Base-by-base conservation (phyloP, 306 rosid species). In the Oemleria cerasiformis region DNA sequence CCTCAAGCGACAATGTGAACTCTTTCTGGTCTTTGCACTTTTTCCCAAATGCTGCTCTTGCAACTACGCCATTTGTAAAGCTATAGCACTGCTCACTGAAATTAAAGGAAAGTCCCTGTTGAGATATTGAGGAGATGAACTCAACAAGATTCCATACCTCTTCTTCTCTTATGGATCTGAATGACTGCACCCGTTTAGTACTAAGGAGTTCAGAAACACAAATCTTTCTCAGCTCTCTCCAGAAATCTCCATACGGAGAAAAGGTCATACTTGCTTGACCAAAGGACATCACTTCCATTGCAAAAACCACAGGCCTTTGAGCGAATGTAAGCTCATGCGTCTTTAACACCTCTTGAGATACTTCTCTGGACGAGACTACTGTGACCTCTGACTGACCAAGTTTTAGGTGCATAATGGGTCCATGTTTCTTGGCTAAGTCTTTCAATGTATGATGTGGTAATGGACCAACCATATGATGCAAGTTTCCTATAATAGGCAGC, bases 11-110 rank as follows among this genome's bases (percentile, higher is more conserved):
- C 1, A 49, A 17, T 34, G 68, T 17, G 15, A 86, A 56, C 23
- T 57, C 74, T 21, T 69, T 77, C 40, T 63, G 67, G 5, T 80
- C 42, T 15, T 70, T 56, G n/a, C 59, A 48, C 44, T 61, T 73
- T 9, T 70, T 54, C 1, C 85, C 85, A 57, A 83, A 75, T 40
- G 47, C 60, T 9, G 72, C 72, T 15, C 47, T 67, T 2, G 60
- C 34, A 6, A 67, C 60, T 2, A 67, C 48, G 15, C 34, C 60
- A 36, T 3, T 77, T 9, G 42, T 47, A 19, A 78, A 48, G 16
- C 74, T 55, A 41, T 9, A 23, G 40, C 38, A 14, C 30, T 16
- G 42, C n/a, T 57, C 65, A 5, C 74, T 71, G 4, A 71, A n/a
- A 55, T 57, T 57, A 9, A 71, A 42, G 19, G 30, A 21, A 20